Evolutionary conservation across 331 rosid genomes (phyloP), one percentile per base, ranked within the genome.

Genomic region (Pyracantha coccinea): DNA sequence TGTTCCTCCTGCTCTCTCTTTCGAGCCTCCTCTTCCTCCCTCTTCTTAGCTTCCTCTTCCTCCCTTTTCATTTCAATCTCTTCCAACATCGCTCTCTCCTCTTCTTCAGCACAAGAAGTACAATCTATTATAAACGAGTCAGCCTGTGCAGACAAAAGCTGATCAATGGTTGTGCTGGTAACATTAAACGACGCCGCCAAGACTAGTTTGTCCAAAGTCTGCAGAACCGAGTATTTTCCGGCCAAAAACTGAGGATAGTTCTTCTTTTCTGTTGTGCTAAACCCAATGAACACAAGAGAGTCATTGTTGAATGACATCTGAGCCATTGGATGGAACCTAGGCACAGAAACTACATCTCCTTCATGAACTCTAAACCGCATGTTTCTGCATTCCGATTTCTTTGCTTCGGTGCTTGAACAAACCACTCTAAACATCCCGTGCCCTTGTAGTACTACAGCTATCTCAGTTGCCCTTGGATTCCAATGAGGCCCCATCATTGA

Each of bases 401-500:
- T 50, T 33, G 50, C 57, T 20, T 47, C 71, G 16, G 32, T 81
- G 86, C 86, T 82, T 21, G 96, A 82, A 79, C 93, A 85, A 3
- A 86, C 86, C 25, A 75, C 86, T 55, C 89, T 70, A 23, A 90
- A 89, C 92, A 94, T 88, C 52, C 99, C 99, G 77, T 78, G 53
- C 45, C 97, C 96, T 2, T 86, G 73, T 64, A 89, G 45, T 20
- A 83, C 96, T 63, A 92, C 74, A 32, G 87, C 76, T 33, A 92
- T 68, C 95, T 94, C 97, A 10, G 85, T 75, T 64, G 97, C 96
- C 80, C 55, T 75, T 55, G 91, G 93, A 76, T 94, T 92, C 97
- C 96, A 94, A 76, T 92, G 99, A 7, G 99, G 97, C 75, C 88
- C 99, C 97, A 94, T 68, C 88, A 92, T 92, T 16, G 97, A 78